phyloP scores from a whole-genome alignment of 352 stramenopile genomes.

The Discostella stelligera region DNA sequence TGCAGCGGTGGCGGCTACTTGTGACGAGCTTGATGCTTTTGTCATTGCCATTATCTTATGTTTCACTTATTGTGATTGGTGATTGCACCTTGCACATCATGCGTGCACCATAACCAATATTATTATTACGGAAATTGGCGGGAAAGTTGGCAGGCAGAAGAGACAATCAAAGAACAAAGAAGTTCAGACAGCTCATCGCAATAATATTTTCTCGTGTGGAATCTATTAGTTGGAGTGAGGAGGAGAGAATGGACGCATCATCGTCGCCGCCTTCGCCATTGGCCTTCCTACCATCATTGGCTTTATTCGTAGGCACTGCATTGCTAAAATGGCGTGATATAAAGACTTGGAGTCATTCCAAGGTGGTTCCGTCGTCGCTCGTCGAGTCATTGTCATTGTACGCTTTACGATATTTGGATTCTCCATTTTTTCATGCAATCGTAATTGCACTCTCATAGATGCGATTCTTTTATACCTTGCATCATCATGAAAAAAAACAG shows the following conservation, averaged over 20 bases:
- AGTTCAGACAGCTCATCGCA: too few relatives aligned
- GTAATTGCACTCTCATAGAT: neutral
- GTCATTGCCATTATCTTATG: neutral
- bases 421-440: neutral
- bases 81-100: too few relatives aligned
- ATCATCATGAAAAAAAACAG: conserved; percentile 1
- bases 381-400: conserved; percentile 12
- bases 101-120: too few relatives aligned
- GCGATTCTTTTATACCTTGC: neutral
- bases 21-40: neutral
- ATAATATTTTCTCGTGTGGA: too few relatives aligned
- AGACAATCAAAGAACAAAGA: too few relatives aligned
- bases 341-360: neutral
- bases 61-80: too few relatives aligned
- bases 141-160: too few relatives aligned
- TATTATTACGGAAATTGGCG: too few relatives aligned
- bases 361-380: conserved; percentile 13
- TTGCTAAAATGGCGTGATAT: neutral
- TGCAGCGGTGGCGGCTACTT: too few relatives aligned
- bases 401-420: neutral
- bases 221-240: neutral
- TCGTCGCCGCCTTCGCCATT: neutral
- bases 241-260: neutral
- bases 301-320: neutral
- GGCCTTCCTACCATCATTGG: neutral